Evolutionary conservation across 352 stramenopile genomes (phyloP), one percentile per base, ranked within the genome.

Genomic region (Plasmopara halstedii): DNA sequence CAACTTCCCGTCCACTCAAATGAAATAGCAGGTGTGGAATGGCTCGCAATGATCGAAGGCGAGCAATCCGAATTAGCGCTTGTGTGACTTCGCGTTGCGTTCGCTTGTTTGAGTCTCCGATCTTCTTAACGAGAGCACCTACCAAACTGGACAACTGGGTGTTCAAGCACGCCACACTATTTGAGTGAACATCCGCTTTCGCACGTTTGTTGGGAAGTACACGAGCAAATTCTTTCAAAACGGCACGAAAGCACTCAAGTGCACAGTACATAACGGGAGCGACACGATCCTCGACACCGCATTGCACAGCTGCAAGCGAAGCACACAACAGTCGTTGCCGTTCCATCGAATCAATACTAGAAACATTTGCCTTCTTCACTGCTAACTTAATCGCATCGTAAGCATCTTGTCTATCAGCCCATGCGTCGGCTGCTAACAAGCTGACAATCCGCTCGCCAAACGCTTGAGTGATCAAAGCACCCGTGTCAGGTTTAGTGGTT

Each of bases 241-340:
- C 52, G 13, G 63, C 43, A 27, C 64, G 62, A 11, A 91, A 57
- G 33, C 74, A 88, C 23, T 91, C 74, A n/a, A 91, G 62, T 11
- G 77, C 65, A 33, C 80, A 91, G 61, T 83, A 91, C 74, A 91
- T 85, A 40, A 91, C 80, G 5, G 80, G 77, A 2, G 73, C 73
- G 0, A 91, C 77, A 17, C 73, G 74, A 50, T 89, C 80, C 7
- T 88, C 77, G 1, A 88, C 74, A 6, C 80, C 80, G 35, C 73
- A 78, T 19, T 88, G 74, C 21, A 87, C 60, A 13, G 80, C 80
- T 9, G 74, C 71, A 25, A 91, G 22, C 0, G 69, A 62, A 7
- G 80, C 80, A 34, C 68, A 84, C n/a, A 91, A 67, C 17, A 87
- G 36, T 22, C 82, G 72, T 31, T 75, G 69, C 10, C 58, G 54